Base-by-base conservation (phyloP, 2,329 filamentous ascomycete genomes). In the Magnaporthiopsis incrustans region DNA sequence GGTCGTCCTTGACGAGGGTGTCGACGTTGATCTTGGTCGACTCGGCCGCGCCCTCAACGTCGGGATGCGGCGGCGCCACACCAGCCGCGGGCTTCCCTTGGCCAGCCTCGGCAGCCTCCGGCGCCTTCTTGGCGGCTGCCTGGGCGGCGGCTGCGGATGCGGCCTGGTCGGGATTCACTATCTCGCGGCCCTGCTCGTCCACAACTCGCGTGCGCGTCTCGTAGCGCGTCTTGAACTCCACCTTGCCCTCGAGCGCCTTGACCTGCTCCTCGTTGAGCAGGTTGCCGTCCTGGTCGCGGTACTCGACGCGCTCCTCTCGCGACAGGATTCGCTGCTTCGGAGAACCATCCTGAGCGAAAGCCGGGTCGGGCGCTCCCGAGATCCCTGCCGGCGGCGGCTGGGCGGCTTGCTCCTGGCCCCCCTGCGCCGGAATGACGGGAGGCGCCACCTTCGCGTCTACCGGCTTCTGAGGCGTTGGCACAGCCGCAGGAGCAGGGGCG, bases 211-310 rank as follows among this genome's bases (percentile, higher is more conserved):
- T 97, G 68, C 90, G 85, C n/a, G 94, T 97, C 81, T 98, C 94
- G 74, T 97, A 97, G 69, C 89, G 89, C 15, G 95, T 98, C 79
- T 96, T 88, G 79, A 99, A 97, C 71, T 92, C 91, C 66, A 98
- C 93, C 77, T 97, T 96, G 71, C 94, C 95, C 75, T 94, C 85
- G 38, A 99, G 85, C 26, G 85, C 85, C 71, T 89, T 86, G 65
- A 99, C 92, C 74, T 97, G 86, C 72, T 92, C 90, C 64, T 89
- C 86, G 72, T 94, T 81, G 38, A 99, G 84, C 38, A 98, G 75
- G 72, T 97, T 97, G 68, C 95, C 95, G 70, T 96, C 83, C 76
- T 97, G 91, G 75, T 98, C 95, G 63, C 95, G 90, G 78, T 97
- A 99, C 77, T 98, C 95, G 60, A 98, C 81, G 69, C 88, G 89